Conservation (phyloP, 169 alveolate species). For the Plasmodium vivax region DNA sequence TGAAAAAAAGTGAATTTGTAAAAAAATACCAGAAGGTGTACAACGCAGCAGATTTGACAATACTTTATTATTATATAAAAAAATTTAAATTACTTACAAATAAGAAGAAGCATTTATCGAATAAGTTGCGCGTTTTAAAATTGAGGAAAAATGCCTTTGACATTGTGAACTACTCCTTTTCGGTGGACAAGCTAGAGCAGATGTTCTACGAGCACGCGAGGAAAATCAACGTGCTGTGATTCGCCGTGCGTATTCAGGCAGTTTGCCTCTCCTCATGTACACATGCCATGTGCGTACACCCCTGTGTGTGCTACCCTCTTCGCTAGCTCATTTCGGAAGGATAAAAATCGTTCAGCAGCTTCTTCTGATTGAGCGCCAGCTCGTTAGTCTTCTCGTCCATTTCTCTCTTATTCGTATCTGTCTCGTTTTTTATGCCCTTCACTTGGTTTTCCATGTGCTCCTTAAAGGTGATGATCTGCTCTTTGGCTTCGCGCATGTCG, state of each 20-base stretch:
- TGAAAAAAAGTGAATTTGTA: constrained; percentile 57
- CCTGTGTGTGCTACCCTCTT: neutral
- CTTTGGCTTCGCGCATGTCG: constrained; percentile 25
- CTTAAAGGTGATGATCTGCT: constrained; percentile 21
- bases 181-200: constrained; percentile 36
- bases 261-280: neutral
- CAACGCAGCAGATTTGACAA: constrained; percentile 43
- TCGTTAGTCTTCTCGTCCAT: constrained; percentile 39
- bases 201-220: constrained; percentile 64
- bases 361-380: constrained; percentile 40
- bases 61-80: constrained; percentile 59
- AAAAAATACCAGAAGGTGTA: constrained; percentile 60
- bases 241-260: neutral
- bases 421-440: constrained; percentile 18
- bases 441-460: constrained; percentile 32
- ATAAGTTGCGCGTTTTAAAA: constrained; percentile 30
- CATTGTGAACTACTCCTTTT: constrained; percentile 54
- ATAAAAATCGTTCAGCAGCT: constrained; percentile 51
- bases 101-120: constrained; percentile 39
- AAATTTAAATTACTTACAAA: constrained; percentile 59
- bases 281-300: neutral
- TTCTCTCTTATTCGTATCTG: constrained; percentile 20
- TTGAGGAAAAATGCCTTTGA: constrained; percentile 45
- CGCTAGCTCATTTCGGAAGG: constrained; percentile 28
- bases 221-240: constrained; percentile 61